Percentiles rank a stretch among this genome's conserved stretches.
phyloP scores from a whole-genome alignment of 2,329 filamentous ascomycete species.

The Penicillium sp. region DNA sequence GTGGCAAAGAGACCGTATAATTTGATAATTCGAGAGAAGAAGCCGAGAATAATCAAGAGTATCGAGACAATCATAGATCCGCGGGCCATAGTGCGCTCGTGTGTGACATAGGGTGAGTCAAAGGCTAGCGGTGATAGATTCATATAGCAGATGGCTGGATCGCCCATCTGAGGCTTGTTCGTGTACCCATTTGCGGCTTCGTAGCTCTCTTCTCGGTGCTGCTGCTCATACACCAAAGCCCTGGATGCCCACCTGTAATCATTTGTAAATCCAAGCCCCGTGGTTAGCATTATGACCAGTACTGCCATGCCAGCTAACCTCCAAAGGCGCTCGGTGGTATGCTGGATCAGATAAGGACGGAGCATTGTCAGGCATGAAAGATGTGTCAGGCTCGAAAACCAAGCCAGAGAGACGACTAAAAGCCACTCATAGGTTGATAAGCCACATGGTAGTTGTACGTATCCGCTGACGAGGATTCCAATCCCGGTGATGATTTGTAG shows the following conservation, averaged over 20 bases:
- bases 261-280: background rate
- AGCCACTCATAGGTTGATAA: slow-evolving; percentile 3
- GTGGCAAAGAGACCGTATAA: no score
- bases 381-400: slow-evolving; percentile 9
- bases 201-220: no score
- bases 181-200: no score
- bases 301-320: background rate
- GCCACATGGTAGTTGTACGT: slow-evolving; percentile 1
- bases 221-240: no score
- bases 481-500: slow-evolving; percentile 10
- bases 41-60: slow-evolving; percentile 15
- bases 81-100: no score
- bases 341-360: background rate
- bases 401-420: slow-evolving; percentile 29
- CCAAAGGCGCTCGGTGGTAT: background rate
- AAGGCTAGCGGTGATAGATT: no score
- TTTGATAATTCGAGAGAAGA: no score
- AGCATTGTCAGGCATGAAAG: slow-evolving; percentile 2
- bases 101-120: no score
- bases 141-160: no score
- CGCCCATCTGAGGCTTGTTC: no score
- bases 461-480: slow-evolving; percentile 9
- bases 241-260: background rate
- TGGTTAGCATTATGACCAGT: background rate
- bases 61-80: no score